These are phyloP conservation scores for Nicotiana rustica DNA, from an alignment of 305 asterid species.

Conservation along the genomic window DNA sequence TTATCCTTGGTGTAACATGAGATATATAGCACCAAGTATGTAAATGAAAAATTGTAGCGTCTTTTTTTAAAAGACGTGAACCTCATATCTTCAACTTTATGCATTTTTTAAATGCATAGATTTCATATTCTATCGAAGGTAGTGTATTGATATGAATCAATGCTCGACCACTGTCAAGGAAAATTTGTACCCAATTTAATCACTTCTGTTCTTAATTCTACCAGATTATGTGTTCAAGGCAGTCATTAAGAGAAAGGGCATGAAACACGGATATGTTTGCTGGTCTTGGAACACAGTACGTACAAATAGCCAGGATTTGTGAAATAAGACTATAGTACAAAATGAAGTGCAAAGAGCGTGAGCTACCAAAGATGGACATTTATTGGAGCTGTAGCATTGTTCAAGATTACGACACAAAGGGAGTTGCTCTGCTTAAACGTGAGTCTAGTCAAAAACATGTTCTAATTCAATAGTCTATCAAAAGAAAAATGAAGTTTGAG, in stretches of 20 bases:
- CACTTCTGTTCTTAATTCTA: not conserved
- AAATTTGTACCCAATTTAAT: not conserved
- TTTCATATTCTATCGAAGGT: too few species aligned
- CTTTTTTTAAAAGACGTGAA: too few species aligned
- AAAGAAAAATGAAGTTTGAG: not conserved
- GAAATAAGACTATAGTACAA: not conserved
- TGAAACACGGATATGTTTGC: too few species aligned
- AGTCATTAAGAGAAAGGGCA: not conserved
- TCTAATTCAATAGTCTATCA: not conserved
- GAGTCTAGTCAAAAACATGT: not conserved
- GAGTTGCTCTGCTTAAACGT: not conserved
- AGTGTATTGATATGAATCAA: too few species aligned
- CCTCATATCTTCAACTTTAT: too few species aligned
- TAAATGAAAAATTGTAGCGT: too few species aligned
- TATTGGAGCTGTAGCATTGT: not conserved
- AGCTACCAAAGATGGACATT: not conserved
- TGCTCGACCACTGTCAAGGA: not conserved
- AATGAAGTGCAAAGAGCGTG: not conserved
- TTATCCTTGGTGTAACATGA: too few species aligned
- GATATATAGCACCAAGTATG: too few species aligned
- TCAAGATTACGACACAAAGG: not conserved
- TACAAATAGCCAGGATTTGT: not conserved
- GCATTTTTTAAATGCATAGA: too few species aligned
- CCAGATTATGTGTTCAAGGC: not conserved
- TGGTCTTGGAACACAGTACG: not conserved